Evolutionary conservation across 1,284 basidiomycete genomes (phyloP), one percentile per base, ranked within the genome.

Genomic region (Boletus holoroseus): DNA sequence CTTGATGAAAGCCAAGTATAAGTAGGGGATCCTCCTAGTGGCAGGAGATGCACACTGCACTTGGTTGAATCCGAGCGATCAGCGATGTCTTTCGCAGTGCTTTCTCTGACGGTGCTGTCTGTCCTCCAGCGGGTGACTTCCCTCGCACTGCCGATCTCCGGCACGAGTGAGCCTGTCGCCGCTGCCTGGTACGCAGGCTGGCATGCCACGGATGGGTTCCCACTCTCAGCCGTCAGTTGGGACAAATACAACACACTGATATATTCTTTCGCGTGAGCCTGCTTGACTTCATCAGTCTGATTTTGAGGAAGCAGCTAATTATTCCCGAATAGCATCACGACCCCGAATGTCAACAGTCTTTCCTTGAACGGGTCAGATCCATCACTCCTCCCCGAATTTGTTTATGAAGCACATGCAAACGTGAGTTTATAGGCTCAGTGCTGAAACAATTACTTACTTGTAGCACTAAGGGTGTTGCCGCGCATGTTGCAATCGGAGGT

Each of bases 401-500:
- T 84, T 5, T 35, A 59, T 5, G 59, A 69, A 13, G 81, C 81
- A 3, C 73, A 79, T 50, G 49, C 63, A 3, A 61, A 83, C 58
- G 82, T 69, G 18, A 47, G 62, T 40, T 4, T 32, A 22, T 8
- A 16, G 7, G 5, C 6, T 13, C 11, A 4, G 6, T 41, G 3
- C 16, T 18, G 16, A 37, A 30, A 16, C 2, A 15, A 37, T n/a
- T 12, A 3, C 47, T 58, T 8, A 54, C 44, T 32, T 31, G 24
- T 48, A 9, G 3, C 12, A 24, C 6, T 66, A 30, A 85, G 75
- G 66, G 65, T 44, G 87, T 91, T 51, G 75, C 78, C 53, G 88
- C 90, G 16, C 73, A 83, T 45, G 66, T 91, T 30, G 82, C 84
- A 22, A 73, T 94, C 47, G 92, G 92, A 42, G 92, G 92, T 31